Evolutionary conservation across 129 eudicot genomes (phyloP).

Genomic region (Tanacetum coccineum): DNA sequence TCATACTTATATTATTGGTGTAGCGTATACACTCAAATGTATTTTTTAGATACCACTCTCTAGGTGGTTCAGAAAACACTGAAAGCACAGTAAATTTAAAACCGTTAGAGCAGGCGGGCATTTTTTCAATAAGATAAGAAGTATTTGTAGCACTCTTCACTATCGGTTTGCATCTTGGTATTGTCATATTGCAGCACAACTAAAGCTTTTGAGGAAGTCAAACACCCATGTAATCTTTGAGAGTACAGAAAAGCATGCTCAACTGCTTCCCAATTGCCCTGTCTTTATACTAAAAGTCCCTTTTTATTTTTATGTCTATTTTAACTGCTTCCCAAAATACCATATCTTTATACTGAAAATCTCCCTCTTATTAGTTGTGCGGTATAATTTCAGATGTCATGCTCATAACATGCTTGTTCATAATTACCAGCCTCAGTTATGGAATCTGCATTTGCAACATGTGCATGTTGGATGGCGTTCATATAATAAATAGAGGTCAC

Average conservation of each 20-base stretch:
- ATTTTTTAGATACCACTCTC: too few species aligned
- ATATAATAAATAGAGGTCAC: too few species aligned
- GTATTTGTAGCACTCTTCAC: not conserved
- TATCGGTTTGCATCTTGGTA: not conserved
- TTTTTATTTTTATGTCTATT: not conserved
- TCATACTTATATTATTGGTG: too few species aligned
- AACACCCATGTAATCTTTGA: not conserved
- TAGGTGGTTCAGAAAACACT: too few species aligned
- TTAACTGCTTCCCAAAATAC: constrained; percentile 10
- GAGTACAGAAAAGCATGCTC: constrained; percentile 3
- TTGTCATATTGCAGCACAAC: not conserved
- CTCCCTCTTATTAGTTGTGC: not conserved
- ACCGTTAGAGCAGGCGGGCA: not conserved
- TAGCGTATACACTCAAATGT: too few species aligned
- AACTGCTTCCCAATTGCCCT: constrained; percentile 6
- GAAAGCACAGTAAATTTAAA: not conserved
- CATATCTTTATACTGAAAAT: not conserved
- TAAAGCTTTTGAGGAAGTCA: not conserved
- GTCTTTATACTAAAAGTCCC: not conserved
- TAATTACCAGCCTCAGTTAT: not conserved
- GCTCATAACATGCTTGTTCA: not conserved
- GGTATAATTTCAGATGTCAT: not conserved
- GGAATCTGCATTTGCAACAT: not conserved
- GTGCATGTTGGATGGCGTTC: too few species aligned
- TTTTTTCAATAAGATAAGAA: not conserved